Evolutionary conservation across 495 filamentous ascomycete species (phyloP).

Genomic region (Xylona heveae): DNA sequence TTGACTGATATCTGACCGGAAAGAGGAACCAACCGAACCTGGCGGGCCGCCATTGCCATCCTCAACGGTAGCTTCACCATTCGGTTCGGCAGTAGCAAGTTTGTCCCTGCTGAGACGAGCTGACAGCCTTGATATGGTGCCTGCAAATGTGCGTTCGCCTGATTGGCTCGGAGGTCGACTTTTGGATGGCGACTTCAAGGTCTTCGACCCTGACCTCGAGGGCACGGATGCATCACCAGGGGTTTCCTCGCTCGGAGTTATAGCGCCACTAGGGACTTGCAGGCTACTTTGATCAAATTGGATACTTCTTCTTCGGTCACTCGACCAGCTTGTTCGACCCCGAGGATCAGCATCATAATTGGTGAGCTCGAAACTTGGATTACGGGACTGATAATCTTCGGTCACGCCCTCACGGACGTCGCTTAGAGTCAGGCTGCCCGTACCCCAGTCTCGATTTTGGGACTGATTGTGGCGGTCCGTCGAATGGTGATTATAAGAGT

Average conservation of each 20-base stretch:
- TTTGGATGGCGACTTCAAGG: conserved; percentile 28
- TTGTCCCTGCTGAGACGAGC: conserved; percentile 28
- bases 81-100: conserved; percentile 6
- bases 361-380: not conserved
- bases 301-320: conserved; percentile 4
- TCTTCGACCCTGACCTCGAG: conserved; percentile 37
- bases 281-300: conserved; percentile 5
- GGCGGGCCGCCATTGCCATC: conserved; percentile 7
- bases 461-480: not conserved
- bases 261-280: too few species aligned
- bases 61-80: conserved; percentile 9
- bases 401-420: not conserved
- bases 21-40: conserved; percentile 13
- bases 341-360: conserved; percentile 3
- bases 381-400: not conserved
- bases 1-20: conserved; percentile 13
- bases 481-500: not conserved
- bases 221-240: conserved; percentile 22
- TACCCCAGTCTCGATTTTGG: not conserved
- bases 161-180: conserved; percentile 47
- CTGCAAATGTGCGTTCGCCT: conserved; percentile 42
- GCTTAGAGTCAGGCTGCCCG: not conserved
- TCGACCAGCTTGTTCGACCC: conserved; percentile 6
- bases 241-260: conserved; percentile 29
- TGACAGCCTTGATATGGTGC: conserved; percentile 42